Evolutionary conservation across 805 yeast species (phyloP).

Genomic region (Ogataea methanolica): DNA sequence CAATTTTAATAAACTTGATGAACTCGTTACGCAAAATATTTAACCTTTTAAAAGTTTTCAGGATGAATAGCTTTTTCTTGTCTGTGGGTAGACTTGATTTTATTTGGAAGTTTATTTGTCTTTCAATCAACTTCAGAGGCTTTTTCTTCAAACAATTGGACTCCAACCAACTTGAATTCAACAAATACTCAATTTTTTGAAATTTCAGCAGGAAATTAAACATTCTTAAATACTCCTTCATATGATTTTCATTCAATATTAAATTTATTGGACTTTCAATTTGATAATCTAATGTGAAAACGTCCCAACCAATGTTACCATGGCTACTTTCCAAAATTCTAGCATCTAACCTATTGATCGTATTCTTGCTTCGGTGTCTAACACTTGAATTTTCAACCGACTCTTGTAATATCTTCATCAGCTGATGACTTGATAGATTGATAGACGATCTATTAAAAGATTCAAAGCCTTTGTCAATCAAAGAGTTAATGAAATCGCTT

Average conservation of each 20-base stretch:
- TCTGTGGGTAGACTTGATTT: neutral
- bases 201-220: constrained; percentile 85
- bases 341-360: constrained; percentile 68
- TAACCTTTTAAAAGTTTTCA: constrained; percentile 26
- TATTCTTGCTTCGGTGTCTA: constrained; percentile 33
- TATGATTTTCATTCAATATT: constrained; percentile 46
- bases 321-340: constrained; percentile 70
- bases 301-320: constrained; percentile 83
- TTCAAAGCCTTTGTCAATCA: constrained; percentile 51
- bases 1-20: constrained; percentile 36
- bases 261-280: constrained; percentile 46
- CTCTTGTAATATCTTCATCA: constrained; percentile 60
- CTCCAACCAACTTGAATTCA: constrained; percentile 45
- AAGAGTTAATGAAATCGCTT: constrained; percentile 75
- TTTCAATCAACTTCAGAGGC: constrained; percentile 16
- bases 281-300: constrained; percentile 79
- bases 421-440: constrained; percentile 58
- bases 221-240: constrained; percentile 64
- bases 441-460: constrained; percentile 57
- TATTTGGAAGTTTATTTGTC: constrained; percentile 5
- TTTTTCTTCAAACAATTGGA: constrained; percentile 30
- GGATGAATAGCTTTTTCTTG: constrained; percentile 17
- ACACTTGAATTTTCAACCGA: constrained; percentile 56
- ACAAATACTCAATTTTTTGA: constrained; percentile 52
- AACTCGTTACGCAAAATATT: constrained; percentile 36